Evolutionary conservation across 73 alveolate genomes (phyloP).

Genomic region (Paraurostyla sp.): DNA sequence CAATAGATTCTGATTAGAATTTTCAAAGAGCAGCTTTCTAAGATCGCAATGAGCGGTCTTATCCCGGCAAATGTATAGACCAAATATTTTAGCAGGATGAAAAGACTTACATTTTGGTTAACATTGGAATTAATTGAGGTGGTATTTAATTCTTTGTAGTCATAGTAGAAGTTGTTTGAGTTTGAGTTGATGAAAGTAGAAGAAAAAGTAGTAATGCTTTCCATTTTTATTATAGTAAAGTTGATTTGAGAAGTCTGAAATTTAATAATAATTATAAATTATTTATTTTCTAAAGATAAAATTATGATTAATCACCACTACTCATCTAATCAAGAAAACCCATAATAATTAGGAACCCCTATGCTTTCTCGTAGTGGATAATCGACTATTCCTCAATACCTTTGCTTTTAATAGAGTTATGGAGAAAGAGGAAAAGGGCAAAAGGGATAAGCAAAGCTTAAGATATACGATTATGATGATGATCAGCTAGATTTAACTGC

Average conservation of each 20-base stretch:
- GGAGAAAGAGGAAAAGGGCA: neutral
- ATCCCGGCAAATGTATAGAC: no score
- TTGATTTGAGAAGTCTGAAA: slow-evolving; percentile 13
- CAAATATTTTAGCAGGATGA: neutral
- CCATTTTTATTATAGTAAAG: slow-evolving; percentile 6
- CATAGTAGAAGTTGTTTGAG: slow-evolving; percentile 15
- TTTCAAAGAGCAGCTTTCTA: no score
- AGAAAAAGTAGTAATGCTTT: slow-evolving; percentile 17
- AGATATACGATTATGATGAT: slow-evolving; percentile 8
- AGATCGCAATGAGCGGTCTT: no score
- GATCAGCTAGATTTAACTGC: slow-evolving; percentile 40
- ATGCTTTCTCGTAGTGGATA: slow-evolving; percentile 19
- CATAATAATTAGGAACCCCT: slow-evolving; percentile 26
- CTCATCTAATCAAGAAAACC: no score
- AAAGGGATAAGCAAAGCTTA: neutral
- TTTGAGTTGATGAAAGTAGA: neutral
- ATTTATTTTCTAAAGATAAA: neutral
- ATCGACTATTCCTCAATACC: slow-evolving; percentile 23
- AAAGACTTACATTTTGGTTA: slow-evolving; percentile 15
- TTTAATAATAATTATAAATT: slow-evolving; percentile 26
- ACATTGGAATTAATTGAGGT: no score
- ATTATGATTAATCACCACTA: neutral
- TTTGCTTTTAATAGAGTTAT: neutral
- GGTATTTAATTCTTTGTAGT: slow-evolving; percentile 15
- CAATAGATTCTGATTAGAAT: no score